Evolutionary conservation across 176 grass and related monocot species (phyloP).

Genomic region (Oryza brachyantha): DNA sequence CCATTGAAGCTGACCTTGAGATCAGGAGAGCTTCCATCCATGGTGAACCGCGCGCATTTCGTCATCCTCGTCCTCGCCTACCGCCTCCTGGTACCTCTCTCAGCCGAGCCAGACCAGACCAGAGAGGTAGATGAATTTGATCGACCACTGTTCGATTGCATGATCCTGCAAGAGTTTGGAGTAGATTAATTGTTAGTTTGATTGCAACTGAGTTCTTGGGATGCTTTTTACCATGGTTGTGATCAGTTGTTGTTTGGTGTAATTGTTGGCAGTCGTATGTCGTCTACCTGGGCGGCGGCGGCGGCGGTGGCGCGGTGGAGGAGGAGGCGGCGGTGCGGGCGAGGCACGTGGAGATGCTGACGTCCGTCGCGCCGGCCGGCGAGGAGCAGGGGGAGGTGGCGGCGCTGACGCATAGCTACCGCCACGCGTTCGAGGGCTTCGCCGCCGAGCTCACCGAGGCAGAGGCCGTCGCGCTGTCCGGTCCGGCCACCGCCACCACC

Average conservation of each 20-base stretch:
- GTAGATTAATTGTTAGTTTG: background rate
- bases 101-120: slow-evolving; percentile 33
- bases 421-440: slow-evolving; percentile 90
- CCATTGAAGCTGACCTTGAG: background rate
- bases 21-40: slow-evolving; percentile 8
- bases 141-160: background rate
- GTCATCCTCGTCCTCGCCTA: slow-evolving; percentile 54
- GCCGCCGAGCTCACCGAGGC: slow-evolving; percentile 67
- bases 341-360: slow-evolving; percentile 75
- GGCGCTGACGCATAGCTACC: slow-evolving; percentile 77
- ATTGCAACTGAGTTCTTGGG: background rate
- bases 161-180: background rate
- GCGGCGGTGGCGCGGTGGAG: background rate
- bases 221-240: background rate
- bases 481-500: slow-evolving; percentile 22
- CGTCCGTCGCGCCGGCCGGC: slow-evolving; percentile 53
- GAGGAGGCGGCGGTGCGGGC: slow-evolving; percentile 42
- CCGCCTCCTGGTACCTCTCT: slow-evolving; percentile 47
- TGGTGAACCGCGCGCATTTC: slow-evolving; percentile 55
- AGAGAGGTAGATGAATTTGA: slow-evolving; percentile 53
- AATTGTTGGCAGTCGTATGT: slow-evolving; percentile 70
- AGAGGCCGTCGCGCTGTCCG: slow-evolving; percentile 77
- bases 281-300: slow-evolving; percentile 70
- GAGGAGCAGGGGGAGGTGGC: slow-evolving; percentile 54
- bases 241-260: background rate